phyloP scores from a whole-genome alignment of 768 basidiomycete species.

The Clitopilus passeckerianus region DNA sequence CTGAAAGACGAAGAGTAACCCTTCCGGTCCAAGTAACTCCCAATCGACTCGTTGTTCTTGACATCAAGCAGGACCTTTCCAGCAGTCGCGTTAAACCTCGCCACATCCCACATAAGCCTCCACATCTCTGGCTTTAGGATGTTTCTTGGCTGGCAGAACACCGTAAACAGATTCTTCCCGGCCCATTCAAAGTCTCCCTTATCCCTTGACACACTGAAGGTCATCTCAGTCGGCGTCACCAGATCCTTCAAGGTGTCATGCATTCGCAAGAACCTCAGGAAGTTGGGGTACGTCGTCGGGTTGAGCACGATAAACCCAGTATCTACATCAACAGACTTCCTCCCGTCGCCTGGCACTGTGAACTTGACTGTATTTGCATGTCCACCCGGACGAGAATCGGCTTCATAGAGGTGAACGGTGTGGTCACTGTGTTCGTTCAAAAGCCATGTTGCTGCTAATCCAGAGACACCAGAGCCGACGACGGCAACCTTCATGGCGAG shows the following conservation, averaged over 20 bases:
- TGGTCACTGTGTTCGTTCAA: slow-evolving; percentile 73
- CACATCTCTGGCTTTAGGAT: slow-evolving; percentile 64
- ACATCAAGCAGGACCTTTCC: slow-evolving; percentile 36
- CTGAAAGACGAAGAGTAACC: slow-evolving; percentile 65
- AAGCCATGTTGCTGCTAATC: slow-evolving; percentile 74
- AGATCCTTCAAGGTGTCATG: slow-evolving; percentile 35
- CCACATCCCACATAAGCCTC: slow-evolving; percentile 66
- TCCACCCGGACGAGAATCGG: slow-evolving; percentile 62
- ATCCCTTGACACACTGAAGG: slow-evolving; percentile 74
- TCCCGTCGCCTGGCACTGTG: slow-evolving; percentile 28
- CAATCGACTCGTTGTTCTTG: slow-evolving; percentile 34
- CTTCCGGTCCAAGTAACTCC: slow-evolving; percentile 57
- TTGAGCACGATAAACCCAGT: slow-evolving; percentile 72
- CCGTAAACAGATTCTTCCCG: slow-evolving; percentile 50
- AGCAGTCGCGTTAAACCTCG: slow-evolving; percentile 70
- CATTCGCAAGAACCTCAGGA: slow-evolving; percentile 59
- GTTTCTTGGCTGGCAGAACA: slow-evolving; percentile 66
- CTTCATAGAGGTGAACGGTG: slow-evolving; percentile 72
- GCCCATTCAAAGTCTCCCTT: slow-evolving; percentile 73
- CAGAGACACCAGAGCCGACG: slow-evolving; percentile 74
- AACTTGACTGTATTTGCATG: slow-evolving; percentile 74
- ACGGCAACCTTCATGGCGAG: slow-evolving; percentile 59
- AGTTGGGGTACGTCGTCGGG: slow-evolving; percentile 74
- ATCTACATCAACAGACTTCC: slow-evolving; percentile 49
- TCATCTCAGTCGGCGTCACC: slow-evolving; percentile 65